Evolutionary conservation across 495 filamentous ascomycete species (phyloP).

Genomic region (Astrocystis sublimbata): DNA sequence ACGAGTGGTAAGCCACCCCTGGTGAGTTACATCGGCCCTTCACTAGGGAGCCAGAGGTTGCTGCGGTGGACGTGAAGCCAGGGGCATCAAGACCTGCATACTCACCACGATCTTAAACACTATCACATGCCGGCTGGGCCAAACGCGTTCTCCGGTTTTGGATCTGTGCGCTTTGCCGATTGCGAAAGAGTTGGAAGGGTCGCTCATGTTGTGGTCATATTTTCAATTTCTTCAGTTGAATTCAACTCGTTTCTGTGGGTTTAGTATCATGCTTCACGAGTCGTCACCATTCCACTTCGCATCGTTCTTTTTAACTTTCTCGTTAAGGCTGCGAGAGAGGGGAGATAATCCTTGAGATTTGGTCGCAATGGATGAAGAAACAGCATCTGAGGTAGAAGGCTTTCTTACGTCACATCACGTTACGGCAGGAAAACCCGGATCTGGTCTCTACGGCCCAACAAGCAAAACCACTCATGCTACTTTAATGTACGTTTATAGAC

Average conservation of each 20-base stretch:
- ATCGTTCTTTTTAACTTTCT: neutral
- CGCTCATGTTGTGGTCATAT: no score
- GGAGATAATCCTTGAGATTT: conserved; percentile 5
- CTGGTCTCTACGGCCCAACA: neutral
- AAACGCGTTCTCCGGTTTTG: no score
- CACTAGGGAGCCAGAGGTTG: neutral
- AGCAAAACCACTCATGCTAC: neutral
- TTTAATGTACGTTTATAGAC: conserved; percentile 7
- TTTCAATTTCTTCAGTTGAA: conserved; percentile 1
- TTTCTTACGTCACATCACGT: neutral
- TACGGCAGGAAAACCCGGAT: neutral
- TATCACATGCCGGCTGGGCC: no score
- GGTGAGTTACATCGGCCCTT: neutral
- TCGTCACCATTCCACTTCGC: neutral
- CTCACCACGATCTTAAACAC: no score
- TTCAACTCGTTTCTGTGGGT: neutral
- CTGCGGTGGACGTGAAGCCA: no score
- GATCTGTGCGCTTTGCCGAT: no score
- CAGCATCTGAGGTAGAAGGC: neutral
- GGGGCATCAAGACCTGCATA: no score
- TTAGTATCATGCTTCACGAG: neutral
- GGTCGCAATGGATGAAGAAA: neutral
- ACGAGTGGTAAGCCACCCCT: conserved; percentile 76
- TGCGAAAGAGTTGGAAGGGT: no score
- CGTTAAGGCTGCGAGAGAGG: neutral